Conservation (phyloP, 192 early-diverging fungal genomes). For the Ambispora gerdemannii region DNA sequence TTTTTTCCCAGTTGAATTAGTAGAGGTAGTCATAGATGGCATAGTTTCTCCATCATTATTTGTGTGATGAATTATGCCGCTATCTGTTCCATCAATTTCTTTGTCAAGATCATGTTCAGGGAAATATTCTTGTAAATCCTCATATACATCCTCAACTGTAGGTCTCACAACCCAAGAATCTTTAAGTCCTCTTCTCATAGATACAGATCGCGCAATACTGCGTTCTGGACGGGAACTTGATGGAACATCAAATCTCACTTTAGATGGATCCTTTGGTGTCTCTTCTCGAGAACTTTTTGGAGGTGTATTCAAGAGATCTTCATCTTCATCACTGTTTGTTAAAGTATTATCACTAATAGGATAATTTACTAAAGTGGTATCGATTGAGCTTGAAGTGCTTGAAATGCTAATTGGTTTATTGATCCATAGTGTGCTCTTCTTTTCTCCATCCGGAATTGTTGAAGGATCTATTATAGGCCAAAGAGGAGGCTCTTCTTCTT, state of each 20-base stretch:
- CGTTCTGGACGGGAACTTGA: too few species aligned
- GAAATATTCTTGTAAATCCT: constrained; percentile 69
- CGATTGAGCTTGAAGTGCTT: too few species aligned
- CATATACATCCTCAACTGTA: constrained; percentile 60
- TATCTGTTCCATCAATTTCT: constrained; percentile 56
- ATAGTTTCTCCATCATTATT: background rate
- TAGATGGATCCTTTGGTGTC: background rate
- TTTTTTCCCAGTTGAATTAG: constrained; percentile 24
- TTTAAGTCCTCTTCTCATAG: constrained; percentile 15
- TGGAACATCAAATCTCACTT: too few species aligned
- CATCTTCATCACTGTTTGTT: background rate
- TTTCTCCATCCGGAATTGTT: background rate
- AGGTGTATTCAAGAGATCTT: background rate
- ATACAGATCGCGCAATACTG: constrained; percentile 15
- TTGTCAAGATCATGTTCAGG: constrained; percentile 73
- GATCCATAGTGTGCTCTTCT: constrained; percentile 15
- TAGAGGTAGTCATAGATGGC: constrained; percentile 31
- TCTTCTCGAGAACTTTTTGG: background rate
- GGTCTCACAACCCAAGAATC: constrained; percentile 61
- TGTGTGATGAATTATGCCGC: background rate
- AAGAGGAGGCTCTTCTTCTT: background rate
- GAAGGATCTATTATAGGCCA: background rate
- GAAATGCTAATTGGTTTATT: constrained; percentile 14
- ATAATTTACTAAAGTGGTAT: background rate
- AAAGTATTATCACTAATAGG: background rate